Percentiles rank a stretch among this genome's conserved stretches.
phyloP scores from a whole-genome alignment of 495 filamentous ascomycete species.

The Trichoderma erinaceum region DNA sequence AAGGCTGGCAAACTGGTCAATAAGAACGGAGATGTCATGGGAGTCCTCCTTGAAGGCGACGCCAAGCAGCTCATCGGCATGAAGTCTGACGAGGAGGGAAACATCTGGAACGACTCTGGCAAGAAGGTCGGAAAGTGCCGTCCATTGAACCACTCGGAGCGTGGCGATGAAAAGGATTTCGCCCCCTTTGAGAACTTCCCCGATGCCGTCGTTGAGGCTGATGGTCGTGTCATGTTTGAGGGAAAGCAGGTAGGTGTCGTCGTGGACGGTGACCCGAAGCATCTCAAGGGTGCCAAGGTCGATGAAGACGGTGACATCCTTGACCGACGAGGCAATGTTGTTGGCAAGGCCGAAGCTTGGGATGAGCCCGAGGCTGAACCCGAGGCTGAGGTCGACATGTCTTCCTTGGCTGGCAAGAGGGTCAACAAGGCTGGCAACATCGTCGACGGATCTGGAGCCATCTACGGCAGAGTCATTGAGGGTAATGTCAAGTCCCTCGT shows the following conservation, averaged over 20 bases:
- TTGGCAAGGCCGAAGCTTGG: conserved; percentile 69
- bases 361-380: conserved; percentile 45
- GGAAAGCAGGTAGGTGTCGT: conserved; percentile 67
- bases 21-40: conserved; percentile 63
- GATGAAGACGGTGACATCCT: conserved; percentile 81
- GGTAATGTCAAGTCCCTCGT: conserved; percentile 64
- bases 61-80: conserved; percentile 61
- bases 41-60: conserved; percentile 61
- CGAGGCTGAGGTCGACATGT: conserved; percentile 53
- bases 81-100: conserved; percentile 63
- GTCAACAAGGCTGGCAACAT: conserved; percentile 84
- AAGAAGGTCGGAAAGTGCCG: conserved; percentile 69
- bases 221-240: conserved; percentile 65
- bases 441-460: conserved; percentile 66
- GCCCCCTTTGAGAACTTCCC: conserved; percentile 71
- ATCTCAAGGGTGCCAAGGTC: conserved; percentile 66
- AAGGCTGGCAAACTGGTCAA: conserved; percentile 74
- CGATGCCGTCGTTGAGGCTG: conserved; percentile 58
- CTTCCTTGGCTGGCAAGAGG: conserved; percentile 68
- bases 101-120: conserved; percentile 69
- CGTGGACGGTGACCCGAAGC: conserved; percentile 68
- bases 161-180: conserved; percentile 53
- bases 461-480: conserved; percentile 69
- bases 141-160: conserved; percentile 65
- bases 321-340: conserved; percentile 71